Base-by-base conservation (phyloP, 2,329 filamentous ascomycete genomes). In the Botrytis medusae region DNA sequence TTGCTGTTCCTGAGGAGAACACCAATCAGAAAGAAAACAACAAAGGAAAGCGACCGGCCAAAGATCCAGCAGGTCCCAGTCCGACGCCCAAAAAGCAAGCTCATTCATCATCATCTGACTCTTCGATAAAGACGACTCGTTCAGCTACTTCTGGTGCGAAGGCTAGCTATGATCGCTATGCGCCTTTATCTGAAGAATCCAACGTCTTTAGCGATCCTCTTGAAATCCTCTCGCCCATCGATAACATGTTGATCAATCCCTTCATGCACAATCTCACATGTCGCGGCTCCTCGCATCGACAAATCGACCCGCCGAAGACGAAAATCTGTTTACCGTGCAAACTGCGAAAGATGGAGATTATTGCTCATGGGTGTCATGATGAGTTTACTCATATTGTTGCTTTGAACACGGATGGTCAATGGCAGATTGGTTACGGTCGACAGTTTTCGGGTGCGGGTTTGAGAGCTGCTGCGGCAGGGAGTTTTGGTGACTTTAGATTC, bases 231-330 rank as follows among this genome's bases (percentile, higher is more conserved):
- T 68, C 65, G 10, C 12, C 34, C 2, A 68, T 68, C 1, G 59
- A 71, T 32, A 68, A 68, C 20, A 60, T 72, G 14, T 12, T 44
- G 16, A 72, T 72, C 22, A 68, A 54, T 6, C 48, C 48, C 10
- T 72, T 51, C 71, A 72, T 72, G 71, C 51, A 65, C 22, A 72
- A 72, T n/a, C 71, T 59, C 37, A 65, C 57, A 5, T 72, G 71
- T 60, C 37, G 57, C 1, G 57, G 40, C 2, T 20, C 20, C 34
- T 12, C n/a, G 4, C n/a, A 62, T 40, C 71, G 57, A 25, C 40
- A 59, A 7, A 9, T 69, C 8, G 64, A 69, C 34, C 2, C 37
- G 18, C 14, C 4, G 8, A 60, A 54, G 18, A 32, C 44, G 2
- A 67, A 73, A 46, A 73, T 73, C 18, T 73, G 71, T 34, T 5